Evolutionary conservation across 2,329 filamentous ascomycete genomes (phyloP), one percentile per base, ranked within the genome.

Genomic region (Pyricularia sp.): DNA sequence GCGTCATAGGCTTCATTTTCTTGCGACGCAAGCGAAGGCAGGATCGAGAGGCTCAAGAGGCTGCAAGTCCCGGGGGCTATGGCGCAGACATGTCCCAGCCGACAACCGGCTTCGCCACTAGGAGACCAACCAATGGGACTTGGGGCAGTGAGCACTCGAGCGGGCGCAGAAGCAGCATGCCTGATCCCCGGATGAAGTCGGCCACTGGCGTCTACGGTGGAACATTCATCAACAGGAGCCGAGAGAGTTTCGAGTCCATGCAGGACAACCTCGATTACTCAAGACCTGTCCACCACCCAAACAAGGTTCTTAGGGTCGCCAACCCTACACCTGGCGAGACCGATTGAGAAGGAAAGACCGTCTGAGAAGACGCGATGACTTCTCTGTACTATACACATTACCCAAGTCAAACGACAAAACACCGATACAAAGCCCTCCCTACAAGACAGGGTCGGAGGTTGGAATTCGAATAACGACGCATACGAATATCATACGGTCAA

Each of bases 191-290:
- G 64, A 84, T 90, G 79, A 85, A 90, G 73, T 87, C 87, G 0
- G 88, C 85, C 71, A 81, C 83, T 50, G 84, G 83, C 23, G 78
- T 88, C 14, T 90, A 89, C 75, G 79, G 80, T 63, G 81, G 84
- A 23, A 78, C 79, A 64, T 80, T 81, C 30, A 26, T 66, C 65
- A 88, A 83, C 73, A 85, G 84, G 75, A 89, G 87, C 73, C 83
- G 84, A 70, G 87, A 90, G 75, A 90, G 87, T 74, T 78, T 90
- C 74, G 86, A 86, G 72, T 89, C 87, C 1, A 78, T 90, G 5
- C 85, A 85, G 69, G 88, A 90, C 74, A 86, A 90, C 71, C 86
- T 88, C 70, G 88, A 90, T 72, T 90, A 90, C 74, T 89, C 87
- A 58, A 81, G 82, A 72, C 66, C 66, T 10, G 86, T 90, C 17